These are phyloP conservation scores for Pseudocercospora fuligena DNA, from an alignment of 2,329 filamentous ascomycete species.

Conservation along the genomic window DNA sequence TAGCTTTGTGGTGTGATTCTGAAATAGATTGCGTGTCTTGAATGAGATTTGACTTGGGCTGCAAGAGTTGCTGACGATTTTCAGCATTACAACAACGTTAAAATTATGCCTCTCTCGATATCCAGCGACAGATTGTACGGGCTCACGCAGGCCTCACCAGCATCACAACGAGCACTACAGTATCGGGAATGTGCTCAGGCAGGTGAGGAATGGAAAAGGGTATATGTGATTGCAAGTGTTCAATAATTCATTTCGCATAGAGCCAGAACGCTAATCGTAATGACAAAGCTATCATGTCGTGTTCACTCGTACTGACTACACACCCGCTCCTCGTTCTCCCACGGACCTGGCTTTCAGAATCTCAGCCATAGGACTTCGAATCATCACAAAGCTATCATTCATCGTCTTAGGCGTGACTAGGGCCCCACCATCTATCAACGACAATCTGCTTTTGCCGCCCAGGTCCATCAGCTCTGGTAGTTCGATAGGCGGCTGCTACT, in stretches of 20 bases:
- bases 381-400: neutral
- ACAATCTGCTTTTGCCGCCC: neutral
- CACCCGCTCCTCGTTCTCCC: neutral
- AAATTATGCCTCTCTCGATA: too few species aligned
- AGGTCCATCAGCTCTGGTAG: neutral
- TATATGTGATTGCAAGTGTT: neutral
- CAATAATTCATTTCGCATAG: neutral
- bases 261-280: neutral
- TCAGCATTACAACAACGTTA: too few species aligned
- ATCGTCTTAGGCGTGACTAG: neutral
- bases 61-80: too few species aligned
- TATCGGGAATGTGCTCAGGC: neutral
- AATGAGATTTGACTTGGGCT: too few species aligned
- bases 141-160: too few species aligned
- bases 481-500: conserved; percentile 12
- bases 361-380: neutral
- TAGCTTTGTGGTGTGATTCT: neutral
- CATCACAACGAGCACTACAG: too few species aligned
- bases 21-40: too few species aligned
- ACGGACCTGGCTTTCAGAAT: neutral
- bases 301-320: neutral
- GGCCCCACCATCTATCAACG: neutral
- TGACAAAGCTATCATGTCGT: too few species aligned
- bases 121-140: too few species aligned
- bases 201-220: neutral